Evolutionary conservation across 2,329 filamentous ascomycete genomes (phyloP).

Genomic region (Ilyonectria mors-panacis): DNA sequence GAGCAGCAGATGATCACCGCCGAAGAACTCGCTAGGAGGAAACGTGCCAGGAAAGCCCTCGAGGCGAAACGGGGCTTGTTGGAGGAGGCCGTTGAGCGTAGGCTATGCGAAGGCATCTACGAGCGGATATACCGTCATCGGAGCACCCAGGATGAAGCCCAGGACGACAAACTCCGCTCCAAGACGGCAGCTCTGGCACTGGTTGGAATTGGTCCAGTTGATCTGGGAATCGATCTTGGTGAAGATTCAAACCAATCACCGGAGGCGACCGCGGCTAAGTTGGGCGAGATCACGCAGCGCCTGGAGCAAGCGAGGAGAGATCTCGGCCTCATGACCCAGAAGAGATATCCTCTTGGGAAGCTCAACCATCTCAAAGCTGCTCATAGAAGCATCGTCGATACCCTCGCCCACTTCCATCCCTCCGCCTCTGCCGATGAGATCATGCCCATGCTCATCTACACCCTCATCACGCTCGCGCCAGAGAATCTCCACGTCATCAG

Average conservation of each 20-base stretch:
- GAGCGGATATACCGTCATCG: constrained; percentile 91
- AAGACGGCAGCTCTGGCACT: constrained; percentile 91
- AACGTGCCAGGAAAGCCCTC: constrained; percentile 82
- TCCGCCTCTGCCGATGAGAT: constrained; percentile 97
- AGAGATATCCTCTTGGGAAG: constrained; percentile 91
- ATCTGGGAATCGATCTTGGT: constrained; percentile 84
- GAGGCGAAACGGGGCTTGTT: constrained; percentile 83
- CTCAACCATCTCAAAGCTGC: constrained; percentile 88
- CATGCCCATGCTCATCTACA: constrained; percentile 96
- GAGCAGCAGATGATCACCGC: constrained; percentile 92
- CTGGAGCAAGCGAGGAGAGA: constrained; percentile 79
- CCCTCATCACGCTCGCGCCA: constrained; percentile 90
- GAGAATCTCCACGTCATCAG: constrained; percentile 92
- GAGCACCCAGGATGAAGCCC: constrained; percentile 92
- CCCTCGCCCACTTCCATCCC: constrained; percentile 76
- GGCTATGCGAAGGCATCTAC: constrained; percentile 89
- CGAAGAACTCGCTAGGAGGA: constrained; percentile 85
- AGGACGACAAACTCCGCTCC: constrained; percentile 94
- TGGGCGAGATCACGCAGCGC: constrained; percentile 79
- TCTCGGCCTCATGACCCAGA: constrained; percentile 86
- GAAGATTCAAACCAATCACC: constrained; percentile 68
- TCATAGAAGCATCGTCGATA: constrained; percentile 96
- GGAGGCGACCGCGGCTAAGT: constrained; percentile 71
- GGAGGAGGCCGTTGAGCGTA: constrained; percentile 92
- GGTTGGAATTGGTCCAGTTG: constrained; percentile 91